Conservation (phyloP, 2,329 filamentous ascomycete species). For the Arthrobotrys entomopaga region DNA sequence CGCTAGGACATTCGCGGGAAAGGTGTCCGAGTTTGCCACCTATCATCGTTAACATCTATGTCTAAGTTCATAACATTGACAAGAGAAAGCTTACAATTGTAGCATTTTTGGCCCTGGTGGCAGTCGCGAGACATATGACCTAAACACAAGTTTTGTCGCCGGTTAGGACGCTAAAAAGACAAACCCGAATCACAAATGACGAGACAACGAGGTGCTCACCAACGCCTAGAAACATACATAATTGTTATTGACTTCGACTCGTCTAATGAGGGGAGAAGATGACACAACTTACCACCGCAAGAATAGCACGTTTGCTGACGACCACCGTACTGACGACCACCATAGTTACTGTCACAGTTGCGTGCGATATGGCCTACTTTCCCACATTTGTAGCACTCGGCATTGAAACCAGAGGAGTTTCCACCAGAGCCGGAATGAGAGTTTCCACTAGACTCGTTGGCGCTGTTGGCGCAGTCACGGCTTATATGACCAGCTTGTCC, state of each 20-base stretch:
- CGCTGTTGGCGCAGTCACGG: conserved; percentile 43
- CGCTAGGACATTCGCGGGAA: conserved; percentile 94
- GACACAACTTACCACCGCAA: conserved; percentile 78
- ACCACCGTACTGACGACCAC: conserved; percentile 64
- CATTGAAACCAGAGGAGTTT: conserved; percentile 65
- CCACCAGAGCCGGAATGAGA: conserved; percentile 75
- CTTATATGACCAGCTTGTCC: conserved; percentile 67
- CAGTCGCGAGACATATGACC: conserved; percentile 95
- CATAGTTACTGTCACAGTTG: conserved; percentile 74
- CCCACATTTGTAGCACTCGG: conserved; percentile 98
- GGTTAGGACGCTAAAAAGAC: background rate
- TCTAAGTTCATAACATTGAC: background rate
- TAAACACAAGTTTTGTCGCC: conserved; percentile 12
- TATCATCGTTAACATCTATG: conserved; percentile 58
- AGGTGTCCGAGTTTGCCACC: conserved; percentile 89
- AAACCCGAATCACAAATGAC: background rate
- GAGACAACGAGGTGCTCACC: conserved; percentile 7
- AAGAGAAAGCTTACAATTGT: conserved; percentile 76
- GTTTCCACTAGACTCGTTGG: conserved; percentile 70
- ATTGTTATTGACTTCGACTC: background rate
- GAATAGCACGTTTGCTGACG: conserved; percentile 92
- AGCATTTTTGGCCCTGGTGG: conserved; percentile 99
- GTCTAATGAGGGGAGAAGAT: background rate
- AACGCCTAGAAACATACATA: conserved; percentile 15
- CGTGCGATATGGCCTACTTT: conserved; percentile 96